Base-by-base conservation (phyloP, 306 rosid genomes). In the Vachellia collinsii region DNA sequence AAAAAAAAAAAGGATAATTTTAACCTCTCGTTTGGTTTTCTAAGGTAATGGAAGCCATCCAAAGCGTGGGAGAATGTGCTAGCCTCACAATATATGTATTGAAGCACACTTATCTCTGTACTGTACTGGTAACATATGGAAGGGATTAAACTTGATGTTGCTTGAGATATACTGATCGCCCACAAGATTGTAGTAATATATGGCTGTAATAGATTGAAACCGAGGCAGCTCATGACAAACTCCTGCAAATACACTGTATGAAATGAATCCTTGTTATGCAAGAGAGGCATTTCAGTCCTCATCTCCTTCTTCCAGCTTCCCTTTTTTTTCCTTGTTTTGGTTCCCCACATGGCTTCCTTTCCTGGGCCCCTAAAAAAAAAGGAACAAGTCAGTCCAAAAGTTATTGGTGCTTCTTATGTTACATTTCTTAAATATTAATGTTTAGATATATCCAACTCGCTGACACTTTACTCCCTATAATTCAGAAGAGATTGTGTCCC, bases 201-300 rank as follows among this genome's bases (percentile, higher is more conserved):
- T 29, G 43, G 74, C 67, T 78, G 23, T 6, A 70, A 17, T 70
- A 42, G 74, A 59, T 78, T 75, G 34, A 77, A 64, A 75, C 51
- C 58, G 25, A 51, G 72, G 58, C 4, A 53, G 47, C 90, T 86
- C 79, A 81, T 59, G 74, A 69, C 63, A 34, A 74, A 86, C 89
- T 83, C 78, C n/a, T 38, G 29, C 17, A 76, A 41, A 78, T 90
- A 56, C 91, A 88, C 12, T 85, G 94, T 76, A 88, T 68, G 62
- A 69, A 79, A 37, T 58, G 44, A 70, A 50, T 43, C 48, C 80
- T 85, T 77, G 74, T 47, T 61, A 47, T 38, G 34, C 12, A 81
- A n/a, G 88, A 73, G 67, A 77, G 78, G 83, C 85, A 85, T 81
- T 78, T 81, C 67, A 85, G 82, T 85, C 80, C 22, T 80, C 59